Conservation (phyloP, 2,329 filamentous ascomycete species). For the Amauroascus verrucosus region DNA sequence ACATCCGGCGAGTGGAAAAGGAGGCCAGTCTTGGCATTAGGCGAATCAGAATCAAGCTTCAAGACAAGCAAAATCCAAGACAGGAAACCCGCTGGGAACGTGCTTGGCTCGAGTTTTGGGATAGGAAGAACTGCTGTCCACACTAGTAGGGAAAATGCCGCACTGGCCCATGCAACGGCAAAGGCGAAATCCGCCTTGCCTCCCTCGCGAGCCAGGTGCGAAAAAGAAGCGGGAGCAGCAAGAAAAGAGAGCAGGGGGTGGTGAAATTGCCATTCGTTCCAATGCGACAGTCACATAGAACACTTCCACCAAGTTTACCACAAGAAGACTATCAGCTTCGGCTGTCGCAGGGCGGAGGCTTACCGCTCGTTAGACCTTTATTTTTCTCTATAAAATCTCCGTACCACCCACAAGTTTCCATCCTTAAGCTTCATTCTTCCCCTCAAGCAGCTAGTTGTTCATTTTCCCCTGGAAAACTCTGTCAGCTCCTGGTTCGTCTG, state of each 20-base stretch:
- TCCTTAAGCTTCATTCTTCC: neutral
- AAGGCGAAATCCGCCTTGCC: neutral
- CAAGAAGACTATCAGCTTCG: neutral
- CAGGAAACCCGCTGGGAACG: constrained; percentile 3
- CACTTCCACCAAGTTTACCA: neutral
- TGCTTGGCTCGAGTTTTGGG: constrained; percentile 4
- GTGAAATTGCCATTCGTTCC: neutral
- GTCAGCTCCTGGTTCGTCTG: neutral
- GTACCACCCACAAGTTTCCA: neutral
- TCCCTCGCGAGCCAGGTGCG: neutral
- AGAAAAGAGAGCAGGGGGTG: neutral
- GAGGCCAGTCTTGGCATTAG: constrained; percentile 2
- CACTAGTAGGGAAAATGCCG: neutral
- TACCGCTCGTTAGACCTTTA: neutral
- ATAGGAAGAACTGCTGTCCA: neutral
- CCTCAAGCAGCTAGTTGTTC: neutral
- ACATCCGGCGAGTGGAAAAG: neutral
- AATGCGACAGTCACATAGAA: neutral
- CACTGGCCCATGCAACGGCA: neutral
- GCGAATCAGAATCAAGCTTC: constrained; percentile 7
- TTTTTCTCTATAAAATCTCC: neutral
- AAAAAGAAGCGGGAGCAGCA: neutral
- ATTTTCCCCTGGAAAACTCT: neutral
- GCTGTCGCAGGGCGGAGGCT: neutral
- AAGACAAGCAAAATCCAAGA: constrained; percentile 8